Conservation (phyloP, 176 grass and related monocot genomes). For the Avena eriantha region DNA sequence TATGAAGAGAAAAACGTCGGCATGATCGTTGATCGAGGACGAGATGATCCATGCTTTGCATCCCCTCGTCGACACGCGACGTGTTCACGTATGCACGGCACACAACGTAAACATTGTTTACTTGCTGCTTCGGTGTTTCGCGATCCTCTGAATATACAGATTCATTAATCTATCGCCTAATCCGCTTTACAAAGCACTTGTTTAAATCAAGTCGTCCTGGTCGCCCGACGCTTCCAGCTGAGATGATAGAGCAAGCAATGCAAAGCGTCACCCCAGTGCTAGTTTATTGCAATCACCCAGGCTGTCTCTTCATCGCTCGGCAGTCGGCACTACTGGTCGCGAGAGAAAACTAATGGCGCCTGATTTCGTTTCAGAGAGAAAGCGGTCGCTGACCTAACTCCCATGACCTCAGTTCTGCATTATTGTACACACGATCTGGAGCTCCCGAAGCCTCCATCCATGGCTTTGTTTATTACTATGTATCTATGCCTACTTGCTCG, state of each 20-base stretch:
- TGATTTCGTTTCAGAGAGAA: slow-evolving; percentile 40
- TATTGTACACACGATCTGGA: slow-evolving; percentile 34
- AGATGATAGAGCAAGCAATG: not conserved
- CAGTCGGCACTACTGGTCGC: slow-evolving; percentile 22
- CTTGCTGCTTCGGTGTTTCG: not conserved
- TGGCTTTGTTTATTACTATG: slow-evolving; percentile 32
- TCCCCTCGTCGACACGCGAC: not conserved
- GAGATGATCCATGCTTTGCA: not conserved
- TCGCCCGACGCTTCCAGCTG: not conserved
- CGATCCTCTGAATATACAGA: slow-evolving; percentile 2
- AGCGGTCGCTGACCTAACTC: slow-evolving; percentile 48
- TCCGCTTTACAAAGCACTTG: not conserved
- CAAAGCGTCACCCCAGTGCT: not conserved
- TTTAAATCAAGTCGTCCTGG: not conserved
- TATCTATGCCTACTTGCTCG: not conserved
- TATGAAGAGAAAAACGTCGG: not conserved
- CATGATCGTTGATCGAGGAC: too few relatives aligned
- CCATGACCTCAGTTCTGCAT: slow-evolving; percentile 22
- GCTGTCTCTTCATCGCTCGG: slow-evolving; percentile 40
- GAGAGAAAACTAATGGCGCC: slow-evolving; percentile 26
- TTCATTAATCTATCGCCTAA: not conserved
- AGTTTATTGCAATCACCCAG: slow-evolving; percentile 31
- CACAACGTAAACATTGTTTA: not conserved
- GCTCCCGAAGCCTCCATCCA: slow-evolving; percentile 29
- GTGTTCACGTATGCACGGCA: not conserved